Evolutionary conservation across 257 asterid species (phyloP).

Genomic region (Solanum virginianum): DNA sequence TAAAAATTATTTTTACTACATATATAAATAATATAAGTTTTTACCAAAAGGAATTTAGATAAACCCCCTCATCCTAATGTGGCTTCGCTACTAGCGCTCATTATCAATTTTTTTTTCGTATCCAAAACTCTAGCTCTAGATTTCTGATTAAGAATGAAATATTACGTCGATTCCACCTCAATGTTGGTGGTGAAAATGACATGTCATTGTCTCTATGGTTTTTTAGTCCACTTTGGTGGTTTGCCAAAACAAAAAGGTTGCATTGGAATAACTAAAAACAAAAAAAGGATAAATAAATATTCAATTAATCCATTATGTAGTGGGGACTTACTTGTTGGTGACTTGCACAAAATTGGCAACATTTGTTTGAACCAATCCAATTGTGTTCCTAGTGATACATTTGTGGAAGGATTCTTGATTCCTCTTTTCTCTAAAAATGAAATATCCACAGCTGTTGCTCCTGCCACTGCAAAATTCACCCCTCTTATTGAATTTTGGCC

Average conservation of each 20-base stretch:
- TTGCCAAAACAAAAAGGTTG: neutral
- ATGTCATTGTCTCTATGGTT: neutral
- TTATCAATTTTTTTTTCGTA: neutral
- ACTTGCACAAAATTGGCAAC: neutral
- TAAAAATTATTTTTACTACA: too few relatives aligned
- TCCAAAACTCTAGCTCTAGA: neutral
- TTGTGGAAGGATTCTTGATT: neutral
- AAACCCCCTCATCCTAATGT: too few relatives aligned
- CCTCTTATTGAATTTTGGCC: neutral
- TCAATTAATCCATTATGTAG: neutral
- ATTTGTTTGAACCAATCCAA: neutral
- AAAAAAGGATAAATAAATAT: neutral
- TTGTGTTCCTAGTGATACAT: neutral
- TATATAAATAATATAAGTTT: too few relatives aligned
- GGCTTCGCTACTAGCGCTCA: too few relatives aligned
- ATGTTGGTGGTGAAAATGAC: neutral
- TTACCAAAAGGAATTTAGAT: too few relatives aligned
- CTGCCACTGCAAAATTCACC: slow-evolving; percentile 14
- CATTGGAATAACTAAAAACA: neutral
- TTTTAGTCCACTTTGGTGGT: neutral
- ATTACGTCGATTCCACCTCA: fast-evolving
- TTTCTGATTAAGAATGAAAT: neutral
- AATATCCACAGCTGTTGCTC: neutral
- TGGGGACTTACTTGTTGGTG: neutral
- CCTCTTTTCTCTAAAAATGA: neutral